phyloP scores from a whole-genome alignment of 2,329 filamentous ascomycete species.

The Colletotrichum horii region DNA sequence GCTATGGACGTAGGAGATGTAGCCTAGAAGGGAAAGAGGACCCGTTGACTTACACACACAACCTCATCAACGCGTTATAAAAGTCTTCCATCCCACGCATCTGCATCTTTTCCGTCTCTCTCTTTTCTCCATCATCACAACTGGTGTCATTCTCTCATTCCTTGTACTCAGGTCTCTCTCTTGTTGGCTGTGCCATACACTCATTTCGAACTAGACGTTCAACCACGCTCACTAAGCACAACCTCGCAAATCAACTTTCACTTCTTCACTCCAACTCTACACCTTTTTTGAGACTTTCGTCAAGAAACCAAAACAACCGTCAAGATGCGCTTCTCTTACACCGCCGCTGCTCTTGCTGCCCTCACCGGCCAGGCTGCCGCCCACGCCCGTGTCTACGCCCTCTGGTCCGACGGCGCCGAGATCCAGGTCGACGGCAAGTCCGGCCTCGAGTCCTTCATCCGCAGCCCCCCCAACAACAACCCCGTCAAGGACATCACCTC shows the following conservation, averaged over 20 bases:
- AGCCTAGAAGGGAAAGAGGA: neutral
- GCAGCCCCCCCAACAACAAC: constrained; percentile 47
- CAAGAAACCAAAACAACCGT: neutral
- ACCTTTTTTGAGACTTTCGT: neutral
- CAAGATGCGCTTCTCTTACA: constrained; percentile 39
- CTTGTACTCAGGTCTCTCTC: constrained; percentile 14
- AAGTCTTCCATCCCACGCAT: neutral
- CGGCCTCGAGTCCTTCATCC: constrained; percentile 50
- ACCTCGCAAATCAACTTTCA: constrained; percentile 7
- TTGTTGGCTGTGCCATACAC: constrained; percentile 23
- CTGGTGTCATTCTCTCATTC: constrained; percentile 22
- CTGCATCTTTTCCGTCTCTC: neutral
- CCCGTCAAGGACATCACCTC: constrained; percentile 49
- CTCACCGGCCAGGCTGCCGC: constrained; percentile 43
- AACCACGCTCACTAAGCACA: constrained; percentile 20
- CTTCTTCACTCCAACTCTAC: neutral
- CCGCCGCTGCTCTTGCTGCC: constrained; percentile 29
- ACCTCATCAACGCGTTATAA: constrained; percentile 4
- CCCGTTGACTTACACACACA: neutral
- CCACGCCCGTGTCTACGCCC: constrained; percentile 51
- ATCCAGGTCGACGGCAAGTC: neutral
- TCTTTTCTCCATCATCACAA: constrained; percentile 11
- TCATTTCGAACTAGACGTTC: constrained; percentile 22
- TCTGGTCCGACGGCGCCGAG: constrained; percentile 53
- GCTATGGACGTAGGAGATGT: neutral